Evolutionary conservation across 768 basidiomycete genomes (phyloP), one percentile per base, ranked within the genome.

Genomic region (Rhodosporidiobolus odoratus): DNA sequence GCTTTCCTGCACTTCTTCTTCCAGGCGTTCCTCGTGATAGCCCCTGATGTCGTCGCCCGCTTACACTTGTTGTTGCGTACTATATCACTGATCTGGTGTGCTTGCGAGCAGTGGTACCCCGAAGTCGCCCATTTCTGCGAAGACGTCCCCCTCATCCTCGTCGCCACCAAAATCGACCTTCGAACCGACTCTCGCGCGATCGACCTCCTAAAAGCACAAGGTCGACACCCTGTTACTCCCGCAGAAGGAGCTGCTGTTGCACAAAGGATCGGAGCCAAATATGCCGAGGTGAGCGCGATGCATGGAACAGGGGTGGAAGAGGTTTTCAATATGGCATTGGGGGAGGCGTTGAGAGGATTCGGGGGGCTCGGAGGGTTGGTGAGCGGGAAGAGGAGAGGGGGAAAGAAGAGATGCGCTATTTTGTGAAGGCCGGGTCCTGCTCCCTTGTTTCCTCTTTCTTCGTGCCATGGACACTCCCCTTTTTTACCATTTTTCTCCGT

Each of bases 281-380:
- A 98, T 79, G 83, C 88, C 71, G 95, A 99, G 80, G 98, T 96
- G 80, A 90, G 89, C 41, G 91, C 94, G 56, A 97, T 95, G 82
- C 88, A 86, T n/a, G 91, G 93, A 8, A 82, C 81, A 23, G 92
- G 92, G 58, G 91, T 98, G 53, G 87, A 90, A 73, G 92, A 94
- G 56, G 94, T 98, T 45, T 98, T 99, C 79, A 84, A 87, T 48
- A 84, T 89, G 21, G 96, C 96, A 10, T 81, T 98, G 69, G 35
- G 50, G 79, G 92, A 97, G 82, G 91, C 91, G 77, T 84, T 97
- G 86, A 88, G 84, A 74, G 86, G 88, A 87, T 85, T 86, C 40
- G 87, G 88, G 25, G 17, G 50, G 78, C 84, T 96, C 86, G 87
- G 84, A 74, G 86, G 88, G 88, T 86, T 87, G 37, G 13, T 45